Base-by-base conservation (phyloP, 164 flowering plant genomes). In the Berberis thunbergii region DNA sequence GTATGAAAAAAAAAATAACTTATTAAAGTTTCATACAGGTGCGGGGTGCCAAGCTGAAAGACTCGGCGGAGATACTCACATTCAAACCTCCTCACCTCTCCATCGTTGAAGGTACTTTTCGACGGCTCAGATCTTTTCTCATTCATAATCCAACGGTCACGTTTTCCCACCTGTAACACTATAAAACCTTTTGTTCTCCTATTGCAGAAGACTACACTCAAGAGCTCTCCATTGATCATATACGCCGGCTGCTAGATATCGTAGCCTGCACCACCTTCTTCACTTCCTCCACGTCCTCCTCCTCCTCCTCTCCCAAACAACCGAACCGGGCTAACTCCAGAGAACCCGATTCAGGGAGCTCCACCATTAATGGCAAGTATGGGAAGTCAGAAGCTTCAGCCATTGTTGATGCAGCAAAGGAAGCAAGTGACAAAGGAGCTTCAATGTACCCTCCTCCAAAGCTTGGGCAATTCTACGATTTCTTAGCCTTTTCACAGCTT, bases 401-500 rank as follows among this genome's bases (percentile, higher is more conserved):
- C 10, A 64, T 45, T 4, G 71, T 54, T 6, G 73, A 64, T 7
- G 67, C 43, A 2, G 66, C 54, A 41, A 67, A 66, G 54, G 77
- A 64, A 13, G 69, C 63, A 3, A 56, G 59, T 57, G 88, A 80
- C 64, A 74, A 74, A 49, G 87, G 74, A 4, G 74, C 74, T n/a
- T 69, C 83, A 49, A 79, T 87, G 83, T 85, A 71, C 64, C 96
- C 94, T 2, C 94, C 96, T 9, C 87, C 86, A 42, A 77, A 80
- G 70, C 85, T 91, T 2, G 92, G 88, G 43, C 87, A 86, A 67
- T 91, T 91, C 69, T 91, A 91, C 66, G 92, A 89, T 55, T 91
- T 91, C 87, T 91, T 91, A 85, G 87, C 95, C 12, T 77, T 84
- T 72, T 80, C 95, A 39, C 84, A 91, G 61, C 85, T 91, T 67